A percentile compares a stretch with the other conserved stretches of the same genome.
Evolutionary conservation across 1,284 basidiomycete species (phyloP).

Genomic region (Melampsora occidentalis): DNA sequence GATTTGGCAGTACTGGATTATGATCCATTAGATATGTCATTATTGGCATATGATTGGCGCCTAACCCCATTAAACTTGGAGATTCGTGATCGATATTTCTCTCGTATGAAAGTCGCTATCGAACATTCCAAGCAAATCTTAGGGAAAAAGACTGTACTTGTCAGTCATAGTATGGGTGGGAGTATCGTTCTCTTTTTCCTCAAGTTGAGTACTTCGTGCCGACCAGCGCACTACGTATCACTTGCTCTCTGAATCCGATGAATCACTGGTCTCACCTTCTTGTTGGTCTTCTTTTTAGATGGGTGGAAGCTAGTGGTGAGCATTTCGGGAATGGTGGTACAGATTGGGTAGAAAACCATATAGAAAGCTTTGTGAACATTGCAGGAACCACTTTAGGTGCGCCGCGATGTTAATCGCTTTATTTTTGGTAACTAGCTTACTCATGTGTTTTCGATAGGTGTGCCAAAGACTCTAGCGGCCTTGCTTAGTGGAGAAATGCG

Average conservation of each 20-base stretch:
- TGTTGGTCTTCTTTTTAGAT: constrained; percentile 69
- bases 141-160: constrained; percentile 78
- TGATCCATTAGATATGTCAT: constrained; percentile 61
- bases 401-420: constrained; percentile 33
- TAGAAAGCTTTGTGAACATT: constrained; percentile 63
- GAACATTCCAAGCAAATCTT: constrained; percentile 74
- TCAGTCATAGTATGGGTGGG: constrained; percentile 65
- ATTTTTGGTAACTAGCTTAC: neutral
- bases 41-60: constrained; percentile 47
- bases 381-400: constrained; percentile 75
- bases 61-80: constrained; percentile 65
- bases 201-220: neutral
- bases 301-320: constrained; percentile 79
- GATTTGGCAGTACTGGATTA: constrained; percentile 42
- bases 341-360: constrained; percentile 80
- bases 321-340: constrained; percentile 77
- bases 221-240: neutral
- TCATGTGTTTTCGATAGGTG: constrained; percentile 51
- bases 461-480: constrained; percentile 88
- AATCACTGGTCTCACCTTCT: constrained; percentile 21
- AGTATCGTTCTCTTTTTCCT: constrained; percentile 43
- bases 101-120: constrained; percentile 75
- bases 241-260: constrained; percentile 1
- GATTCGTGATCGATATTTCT: constrained; percentile 88
- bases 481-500: constrained; percentile 76